Evolutionary conservation across 371 early-diverging fungal species (phyloP).

Genomic region (Phascolomyces articulosus): DNA sequence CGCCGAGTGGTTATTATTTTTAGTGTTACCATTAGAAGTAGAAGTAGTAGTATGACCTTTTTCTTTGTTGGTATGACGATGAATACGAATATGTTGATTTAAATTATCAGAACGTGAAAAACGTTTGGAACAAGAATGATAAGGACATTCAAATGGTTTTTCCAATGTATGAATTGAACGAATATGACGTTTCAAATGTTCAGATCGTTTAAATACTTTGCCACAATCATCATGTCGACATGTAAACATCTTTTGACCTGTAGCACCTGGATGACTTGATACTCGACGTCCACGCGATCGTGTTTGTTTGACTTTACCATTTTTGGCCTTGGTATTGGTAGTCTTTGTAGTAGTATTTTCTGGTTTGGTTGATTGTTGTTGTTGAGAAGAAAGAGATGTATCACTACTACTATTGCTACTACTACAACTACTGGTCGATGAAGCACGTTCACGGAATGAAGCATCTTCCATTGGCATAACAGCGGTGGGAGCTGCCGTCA

Average conservation of each 20-base stretch:
- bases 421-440: background rate
- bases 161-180: slow-evolving; percentile 62
- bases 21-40: slow-evolving; percentile 2
- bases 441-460: slow-evolving; percentile 11
- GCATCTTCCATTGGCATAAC: slow-evolving; percentile 15
- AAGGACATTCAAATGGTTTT: slow-evolving; percentile 56
- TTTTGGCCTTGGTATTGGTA: slow-evolving; percentile 3
- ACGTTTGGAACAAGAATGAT: slow-evolving; percentile 66
- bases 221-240: slow-evolving; percentile 66
- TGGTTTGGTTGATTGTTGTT: background rate
- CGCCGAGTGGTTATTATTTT: background rate
- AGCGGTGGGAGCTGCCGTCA: slow-evolving; percentile 29
- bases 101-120: slow-evolving; percentile 69
- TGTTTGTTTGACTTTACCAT: slow-evolving; percentile 7
- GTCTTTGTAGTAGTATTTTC: slow-evolving; percentile 6
- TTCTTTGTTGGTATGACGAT: slow-evolving; percentile 40
- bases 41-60: slow-evolving; percentile 7
- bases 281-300: slow-evolving; percentile 55
- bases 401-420: slow-evolving; percentile 1
- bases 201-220: slow-evolving; percentile 79
- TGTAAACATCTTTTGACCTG: slow-evolving; percentile 45
- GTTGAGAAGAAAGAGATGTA: background rate
- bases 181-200: slow-evolving; percentile 81
- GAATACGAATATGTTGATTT: slow-evolving; percentile 62
- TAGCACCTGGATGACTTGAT: slow-evolving; percentile 31